Base-by-base conservation (phyloP, 192 early-diverging fungal genomes). In the Backusella mclennaniae region DNA sequence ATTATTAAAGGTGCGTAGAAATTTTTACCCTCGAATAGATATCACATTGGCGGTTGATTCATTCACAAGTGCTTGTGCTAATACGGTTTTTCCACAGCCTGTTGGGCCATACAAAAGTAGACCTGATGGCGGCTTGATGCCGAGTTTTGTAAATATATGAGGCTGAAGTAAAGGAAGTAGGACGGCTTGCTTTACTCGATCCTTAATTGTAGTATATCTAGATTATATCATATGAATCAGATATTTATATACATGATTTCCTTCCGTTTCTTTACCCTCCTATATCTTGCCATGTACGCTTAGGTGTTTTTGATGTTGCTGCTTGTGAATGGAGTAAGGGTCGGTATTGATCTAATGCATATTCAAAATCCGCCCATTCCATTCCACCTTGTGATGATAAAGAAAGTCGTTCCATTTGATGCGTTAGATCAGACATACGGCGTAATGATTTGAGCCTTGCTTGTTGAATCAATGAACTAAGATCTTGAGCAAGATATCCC, bases 41-140 rank as follows among this genome's bases (percentile, higher is more conserved):
- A 96, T 96, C 63, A 93, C 94, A 76, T 96, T 99, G 84, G 95
- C 90, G 29, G 82, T 83, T 23, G 91, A 91, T 73, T 90, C 89
- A 19, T 91, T 84, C 0, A 92, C 93, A 44, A 97, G 79, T 8
- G 95, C 93, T 71, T 93, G 89, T 1, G 94, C 94, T 44, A 99
- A 74, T 21, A 90, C 77, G 0, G 96, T 96, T 76, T 99, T 99
- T 46, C 97, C 97, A 76, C 96, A 98, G 89, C 94, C 97, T 23
- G 95, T 89, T 6, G 97, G 95, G 0, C 97, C 97, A 73, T 97
- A 93, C 4, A 99, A 85, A 38, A 99, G 77, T n/a, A 99, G 76
- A 5, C 97, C 97, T 12, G 90, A 84, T 0, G 95, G 92, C 6
- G 95, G 91, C 19, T 77, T 80, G 4, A 95, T 85, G 0, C 96